Evolutionary conservation across 352 stramenopile genomes (phyloP), one percentile per base, ranked within the genome.

Genomic region (Globisporangium cederbergense): DNA sequence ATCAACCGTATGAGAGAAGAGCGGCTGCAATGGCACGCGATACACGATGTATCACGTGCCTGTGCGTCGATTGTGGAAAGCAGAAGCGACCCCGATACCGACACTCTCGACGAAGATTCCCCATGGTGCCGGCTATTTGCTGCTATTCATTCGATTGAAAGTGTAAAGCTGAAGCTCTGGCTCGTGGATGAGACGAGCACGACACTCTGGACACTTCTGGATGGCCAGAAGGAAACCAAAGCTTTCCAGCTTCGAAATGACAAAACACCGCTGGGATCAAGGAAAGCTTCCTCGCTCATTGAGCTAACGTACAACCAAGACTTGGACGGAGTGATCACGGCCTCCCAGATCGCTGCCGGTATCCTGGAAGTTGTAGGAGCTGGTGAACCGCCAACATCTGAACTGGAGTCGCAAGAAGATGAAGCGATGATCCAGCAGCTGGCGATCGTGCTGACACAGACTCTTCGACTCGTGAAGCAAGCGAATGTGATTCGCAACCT

Each of bases 161-260:
- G 4, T 5, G 14, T 42, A n/a, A 7, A 9, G 30, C 45, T 45
- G 28, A 60, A 16, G 30, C 40, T 65, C 9, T 65, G 60, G 50
- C 18, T 66, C 3, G 34, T 18, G 14, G 60, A 60, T 25, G 50
- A 54, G 10, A 22, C 8, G 20, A 32, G 11, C 28, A 20, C 40
- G 32, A 18, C 2, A 13, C 18, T 60, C 1, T 66, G 60, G 60
- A 66, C 51, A 10, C 1, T 60, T 10, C 6, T 28, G 28, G 30
- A 66, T 13, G 51, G 50, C n/a, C 30, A 32, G 30, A 58, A 6
- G n/a, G 40, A 53, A 18, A 47, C 50, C 11, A 60, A 55, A 34
- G 13, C 30, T n/a, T 57, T 45, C n/a, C 16, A 18, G 20, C 8
- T 58, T 25, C 52, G 18, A 43, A 57, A 57, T 16, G 51, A 43